Evolutionary conservation across 2,329 filamentous ascomycete genomes (phyloP).

Genomic region (Claviceps monticola): DNA sequence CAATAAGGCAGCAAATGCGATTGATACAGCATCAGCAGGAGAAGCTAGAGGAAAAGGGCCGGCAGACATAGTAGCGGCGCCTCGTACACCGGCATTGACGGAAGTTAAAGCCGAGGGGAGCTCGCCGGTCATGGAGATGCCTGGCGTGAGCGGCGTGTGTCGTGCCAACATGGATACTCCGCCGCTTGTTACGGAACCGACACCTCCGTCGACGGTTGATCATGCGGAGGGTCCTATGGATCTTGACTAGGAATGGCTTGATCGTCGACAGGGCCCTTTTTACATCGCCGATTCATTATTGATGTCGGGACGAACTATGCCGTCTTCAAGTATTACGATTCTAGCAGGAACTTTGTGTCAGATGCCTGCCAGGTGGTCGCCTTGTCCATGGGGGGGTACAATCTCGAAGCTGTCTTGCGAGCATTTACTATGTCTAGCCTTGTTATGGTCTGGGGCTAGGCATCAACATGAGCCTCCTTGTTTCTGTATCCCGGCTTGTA

Average conservation of each 20-base stretch:
- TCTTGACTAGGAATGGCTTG: constrained; percentile 17
- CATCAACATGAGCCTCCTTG: too few species aligned
- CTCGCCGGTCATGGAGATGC: constrained; percentile 15
- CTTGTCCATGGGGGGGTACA: too few species aligned
- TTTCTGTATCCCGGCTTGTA: too few species aligned
- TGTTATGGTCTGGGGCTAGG: too few species aligned
- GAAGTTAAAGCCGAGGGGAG: constrained; percentile 12
- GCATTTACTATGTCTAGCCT: too few species aligned
- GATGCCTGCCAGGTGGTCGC: too few species aligned
- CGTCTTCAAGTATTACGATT: too few species aligned
- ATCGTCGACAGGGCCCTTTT: neutral
- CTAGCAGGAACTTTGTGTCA: too few species aligned
- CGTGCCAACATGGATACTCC: constrained; percentile 17
- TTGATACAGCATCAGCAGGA: neutral
- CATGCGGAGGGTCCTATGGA: constrained; percentile 26
- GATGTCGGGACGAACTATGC: neutral
- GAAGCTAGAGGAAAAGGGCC: too few species aligned
- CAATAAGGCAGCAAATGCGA: neutral
- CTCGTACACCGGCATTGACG: constrained; percentile 8
- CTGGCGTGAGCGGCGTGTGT: constrained; percentile 6
- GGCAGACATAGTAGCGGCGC: neutral
- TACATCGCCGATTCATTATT: neutral
- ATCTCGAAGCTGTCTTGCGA: too few species aligned
- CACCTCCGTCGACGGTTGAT: constrained; percentile 26
- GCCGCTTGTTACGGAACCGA: constrained; percentile 22